Conservation (phyloP, 2,329 filamentous ascomycete species). For the Allantophomopsis lycopodina region DNA sequence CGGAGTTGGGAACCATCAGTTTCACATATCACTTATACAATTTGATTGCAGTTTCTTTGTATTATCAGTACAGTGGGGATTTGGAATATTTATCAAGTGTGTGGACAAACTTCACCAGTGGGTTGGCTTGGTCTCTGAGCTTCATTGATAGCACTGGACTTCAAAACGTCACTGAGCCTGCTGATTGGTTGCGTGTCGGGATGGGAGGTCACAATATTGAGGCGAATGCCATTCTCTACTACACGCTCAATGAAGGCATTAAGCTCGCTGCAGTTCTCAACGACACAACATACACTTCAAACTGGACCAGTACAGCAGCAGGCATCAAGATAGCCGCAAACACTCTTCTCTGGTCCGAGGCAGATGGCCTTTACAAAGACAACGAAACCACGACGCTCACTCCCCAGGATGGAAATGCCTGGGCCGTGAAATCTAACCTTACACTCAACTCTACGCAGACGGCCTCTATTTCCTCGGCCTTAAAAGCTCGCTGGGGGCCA, state of each 20-base stretch:
- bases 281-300: background rate
- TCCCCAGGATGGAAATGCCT: slow-evolving; percentile 35
- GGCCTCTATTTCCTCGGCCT: slow-evolving; percentile 1
- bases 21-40: slow-evolving; percentile 5
- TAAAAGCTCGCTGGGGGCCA: slow-evolving; percentile 1
- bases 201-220: slow-evolving; percentile 3
- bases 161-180: slow-evolving; percentile 1
- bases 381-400: slow-evolving; percentile 31
- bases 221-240: slow-evolving; percentile 3
- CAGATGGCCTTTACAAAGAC: slow-evolving; percentile 31
- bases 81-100: background rate
- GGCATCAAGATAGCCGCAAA: slow-evolving; percentile 14
- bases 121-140: slow-evolving; percentile 24
- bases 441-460: slow-evolving; percentile 3
- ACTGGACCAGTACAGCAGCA: slow-evolving; percentile 1
- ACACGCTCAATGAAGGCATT: slow-evolving; percentile 2
- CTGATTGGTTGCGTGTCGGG: slow-evolving; percentile 3
- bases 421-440: slow-evolving; percentile 24
- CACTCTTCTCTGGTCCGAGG: slow-evolving; percentile 26
- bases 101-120: background rate
- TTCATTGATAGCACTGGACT: slow-evolving; percentile 22
- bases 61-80: slow-evolving; percentile 5
- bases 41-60: slow-evolving; percentile 2
- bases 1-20: slow-evolving; percentile 7
- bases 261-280: slow-evolving; percentile 2